phyloP scores from a whole-genome alignment of 345 rosid species.

The thale cress (Arabidopsis thaliana) region TAIR10.1 NC_003075.7:8152501-8153000 shows the following conservation, averaged over 20 bases:
- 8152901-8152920: conserved; percentile 86
- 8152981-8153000: conserved; percentile 83
- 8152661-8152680: conserved; percentile 85
- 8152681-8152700: conserved; percentile 78
- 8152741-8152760: conserved; percentile 87
- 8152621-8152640: neutral
- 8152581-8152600: neutral
- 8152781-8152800: conserved; percentile 75
- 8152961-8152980: conserved; percentile 82
- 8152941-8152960: conserved; percentile 96
- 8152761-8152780: conserved; percentile 84
- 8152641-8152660: conserved; percentile 44
- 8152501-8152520: conserved; percentile 60
- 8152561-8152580: conserved; percentile 79
- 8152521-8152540: conserved; percentile 85
- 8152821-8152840: conserved; percentile 1
- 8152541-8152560: conserved; percentile 78
- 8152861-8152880: neutral
- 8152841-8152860: neutral
- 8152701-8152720: conserved; percentile 74
- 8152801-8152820: neutral
- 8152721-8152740: conserved; percentile 82
- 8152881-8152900: conserved; percentile 80
- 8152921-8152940: conserved; percentile 81
- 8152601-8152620: conserved; percentile 12